phyloP scores from a whole-genome alignment of 345 rosid species.

The Adansonia digitata region DNA sequence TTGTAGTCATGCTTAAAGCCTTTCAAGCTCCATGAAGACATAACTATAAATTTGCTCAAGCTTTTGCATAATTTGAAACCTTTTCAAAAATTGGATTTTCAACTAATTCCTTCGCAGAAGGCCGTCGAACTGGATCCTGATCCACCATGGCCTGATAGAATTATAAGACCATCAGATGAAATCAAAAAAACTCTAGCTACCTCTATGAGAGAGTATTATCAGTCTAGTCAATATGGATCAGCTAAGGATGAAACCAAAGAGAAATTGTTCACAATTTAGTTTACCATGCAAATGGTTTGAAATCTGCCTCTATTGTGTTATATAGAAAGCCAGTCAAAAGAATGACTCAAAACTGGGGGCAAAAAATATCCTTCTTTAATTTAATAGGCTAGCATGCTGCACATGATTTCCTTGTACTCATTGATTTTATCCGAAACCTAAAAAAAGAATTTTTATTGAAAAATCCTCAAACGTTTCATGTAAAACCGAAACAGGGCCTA shows the following conservation, averaged over 20 bases:
- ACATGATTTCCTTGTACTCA: no score
- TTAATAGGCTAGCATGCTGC: no score
- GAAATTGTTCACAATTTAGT: background rate
- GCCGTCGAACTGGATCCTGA: slow-evolving; percentile 66
- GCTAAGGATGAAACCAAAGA: background rate
- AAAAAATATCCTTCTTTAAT: no score
- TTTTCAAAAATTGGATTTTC: slow-evolving; percentile 64
- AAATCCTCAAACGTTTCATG: no score
- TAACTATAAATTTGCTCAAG: background rate
- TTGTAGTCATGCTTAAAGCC: background rate
- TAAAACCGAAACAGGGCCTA: background rate
- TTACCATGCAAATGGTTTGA: background rate
- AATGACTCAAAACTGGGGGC: no score
- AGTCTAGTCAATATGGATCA: background rate
- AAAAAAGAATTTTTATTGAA: no score
- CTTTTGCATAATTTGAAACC: slow-evolving; percentile 27
- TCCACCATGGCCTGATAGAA: slow-evolving; percentile 70
- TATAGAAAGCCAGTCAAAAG: no score
- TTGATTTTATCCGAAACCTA: no score
- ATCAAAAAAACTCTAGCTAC: background rate
- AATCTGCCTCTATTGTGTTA: no score
- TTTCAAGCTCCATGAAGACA: background rate
- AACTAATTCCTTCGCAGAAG: slow-evolving; percentile 59
- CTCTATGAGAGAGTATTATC: background rate
- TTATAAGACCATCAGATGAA: slow-evolving; percentile 19